Conservation (phyloP, 164 flowering plant species). For the Malania oleifera region DNA sequence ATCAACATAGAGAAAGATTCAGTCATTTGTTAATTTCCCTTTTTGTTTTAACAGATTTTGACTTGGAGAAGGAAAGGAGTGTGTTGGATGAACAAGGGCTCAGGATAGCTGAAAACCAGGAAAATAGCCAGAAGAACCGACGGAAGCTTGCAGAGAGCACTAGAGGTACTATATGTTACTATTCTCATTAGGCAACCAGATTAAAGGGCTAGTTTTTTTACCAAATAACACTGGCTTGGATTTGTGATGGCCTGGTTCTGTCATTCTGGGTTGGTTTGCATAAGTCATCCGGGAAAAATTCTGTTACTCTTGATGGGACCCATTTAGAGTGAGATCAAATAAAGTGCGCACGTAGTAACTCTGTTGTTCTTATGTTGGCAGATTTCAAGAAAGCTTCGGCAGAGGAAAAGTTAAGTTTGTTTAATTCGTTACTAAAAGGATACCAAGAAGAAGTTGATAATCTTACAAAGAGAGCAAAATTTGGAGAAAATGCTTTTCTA, state of each 20-base stretch:
- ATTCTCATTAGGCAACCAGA: not conserved
- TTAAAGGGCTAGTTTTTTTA: too few relatives aligned
- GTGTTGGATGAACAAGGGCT: constrained; percentile 94
- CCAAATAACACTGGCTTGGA: not conserved
- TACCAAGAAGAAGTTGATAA: constrained; percentile 99
- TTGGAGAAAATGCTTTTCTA: constrained; percentile 98
- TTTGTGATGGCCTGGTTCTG: not conserved
- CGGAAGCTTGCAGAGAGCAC: constrained; percentile 98
- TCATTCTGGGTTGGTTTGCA: too few relatives aligned
- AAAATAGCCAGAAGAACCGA: constrained; percentile 92
- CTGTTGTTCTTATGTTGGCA: constrained; percentile 23
- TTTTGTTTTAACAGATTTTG: constrained; percentile 55
- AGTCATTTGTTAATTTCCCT: not conserved
- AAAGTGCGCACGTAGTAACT: not conserved
- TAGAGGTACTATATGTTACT: constrained; percentile 49
- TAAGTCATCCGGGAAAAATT: too few relatives aligned
- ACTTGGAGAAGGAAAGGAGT: constrained; percentile 89
- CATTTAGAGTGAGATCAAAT: too few relatives aligned
- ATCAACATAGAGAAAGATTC: too few relatives aligned
- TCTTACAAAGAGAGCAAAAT: constrained; percentile 95
- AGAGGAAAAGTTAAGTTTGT: constrained; percentile 79
- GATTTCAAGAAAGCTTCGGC: constrained; percentile 92
- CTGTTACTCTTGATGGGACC: too few relatives aligned
- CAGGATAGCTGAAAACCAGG: constrained; percentile 95
- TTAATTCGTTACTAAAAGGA: constrained; percentile 88